These are phyloP conservation scores for Aspergillus mulundensis DNA, from an alignment of 495 filamentous ascomycete species.

Conservation along the genomic window DNA sequence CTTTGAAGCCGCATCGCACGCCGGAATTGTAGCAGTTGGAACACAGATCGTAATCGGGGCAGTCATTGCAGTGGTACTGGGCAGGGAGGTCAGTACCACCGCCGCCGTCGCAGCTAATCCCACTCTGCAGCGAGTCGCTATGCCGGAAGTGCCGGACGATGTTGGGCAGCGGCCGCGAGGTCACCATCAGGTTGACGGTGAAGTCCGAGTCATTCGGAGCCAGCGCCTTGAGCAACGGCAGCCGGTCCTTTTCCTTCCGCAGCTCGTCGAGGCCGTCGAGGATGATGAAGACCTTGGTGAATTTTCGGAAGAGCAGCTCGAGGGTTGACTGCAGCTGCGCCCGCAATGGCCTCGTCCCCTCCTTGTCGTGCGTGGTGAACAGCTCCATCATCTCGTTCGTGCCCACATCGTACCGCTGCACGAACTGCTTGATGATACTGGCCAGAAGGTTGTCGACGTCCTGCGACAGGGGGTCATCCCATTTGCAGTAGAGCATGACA, in stretches of 20 bases:
- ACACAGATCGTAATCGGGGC: conserved; percentile 6
- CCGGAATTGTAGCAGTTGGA: background rate
- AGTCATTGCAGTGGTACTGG: background rate
- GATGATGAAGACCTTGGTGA: conserved; percentile 8
- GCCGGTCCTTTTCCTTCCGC: background rate
- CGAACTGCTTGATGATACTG: conserved; percentile 9
- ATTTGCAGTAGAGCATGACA: conserved; percentile 8
- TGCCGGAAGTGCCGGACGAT: background rate
- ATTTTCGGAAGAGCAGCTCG: background rate
- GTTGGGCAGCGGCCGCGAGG: conserved; percentile 1
- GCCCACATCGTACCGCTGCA: conserved; percentile 4
- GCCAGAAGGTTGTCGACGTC: background rate
- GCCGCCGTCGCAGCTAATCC: background rate
- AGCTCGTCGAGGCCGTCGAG: conserved; percentile 13
- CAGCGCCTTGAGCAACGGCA: background rate
- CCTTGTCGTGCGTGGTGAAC: background rate
- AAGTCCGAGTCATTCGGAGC: background rate
- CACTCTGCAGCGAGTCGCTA: background rate
- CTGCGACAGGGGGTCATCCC: conserved; percentile 7
- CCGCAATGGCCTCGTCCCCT: background rate
- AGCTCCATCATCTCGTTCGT: background rate
- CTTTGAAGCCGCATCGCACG: conserved; percentile 3
- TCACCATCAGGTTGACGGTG: conserved; percentile 8
- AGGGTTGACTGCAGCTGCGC: background rate
- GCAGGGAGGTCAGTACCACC: background rate